Base-by-base conservation (phyloP, 345 rosid genomes). In the Trapa incisa region DNA sequence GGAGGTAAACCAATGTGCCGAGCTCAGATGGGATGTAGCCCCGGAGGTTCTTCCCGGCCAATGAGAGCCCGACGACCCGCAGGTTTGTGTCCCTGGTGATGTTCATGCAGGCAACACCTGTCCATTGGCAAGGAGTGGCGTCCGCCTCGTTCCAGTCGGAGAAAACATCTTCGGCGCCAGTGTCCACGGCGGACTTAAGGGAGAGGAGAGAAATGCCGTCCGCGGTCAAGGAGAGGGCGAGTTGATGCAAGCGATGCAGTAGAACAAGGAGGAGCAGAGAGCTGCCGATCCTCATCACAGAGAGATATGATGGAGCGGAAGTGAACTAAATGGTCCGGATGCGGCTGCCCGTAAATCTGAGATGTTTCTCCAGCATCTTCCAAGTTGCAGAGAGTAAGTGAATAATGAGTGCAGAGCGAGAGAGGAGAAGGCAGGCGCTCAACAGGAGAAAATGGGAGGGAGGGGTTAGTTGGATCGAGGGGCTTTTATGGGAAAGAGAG, bases 1-100 rank as follows among this genome's bases (percentile, higher is more conserved):
- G 89, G 77, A 94, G 97, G 67, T 78, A 91, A 11, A 81, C 29
- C 5, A 94, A 74, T 0, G 82, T 84, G 1, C 99, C 97, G 0
- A 94, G 87, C 87, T 94, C 99, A 1, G 97, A 91, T 1, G 99
- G 99, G 47, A 91, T 87, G 36, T 91, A 91, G 1, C 99, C 99
- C 5, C 86, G 85, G 68, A 94, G 90, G 65, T 66, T 71, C 74
- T 84, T 83, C 0, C 84, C 96, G 71, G 99, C 60, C 58, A 89
- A 48, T 2, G 93, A 72, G 68, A 94, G 77, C 17, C 93, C 93
- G 37, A 91, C 90, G 66, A 94, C 96, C 43, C 96, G 91, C 0
- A 86, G 81, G 72, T 68, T 83, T 0, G 91, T 67, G 66, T 66
- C 69, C 6, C 78, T 89, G 29, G 96, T 62, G 66, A 86, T 68